A percentile compares a stretch with the other conserved stretches of the same genome.
These are phyloP conservation scores for Zymoseptoria crescenta DNA, from an alignment of 2,329 filamentous ascomycete genomes.

Conservation along the genomic window DNA sequence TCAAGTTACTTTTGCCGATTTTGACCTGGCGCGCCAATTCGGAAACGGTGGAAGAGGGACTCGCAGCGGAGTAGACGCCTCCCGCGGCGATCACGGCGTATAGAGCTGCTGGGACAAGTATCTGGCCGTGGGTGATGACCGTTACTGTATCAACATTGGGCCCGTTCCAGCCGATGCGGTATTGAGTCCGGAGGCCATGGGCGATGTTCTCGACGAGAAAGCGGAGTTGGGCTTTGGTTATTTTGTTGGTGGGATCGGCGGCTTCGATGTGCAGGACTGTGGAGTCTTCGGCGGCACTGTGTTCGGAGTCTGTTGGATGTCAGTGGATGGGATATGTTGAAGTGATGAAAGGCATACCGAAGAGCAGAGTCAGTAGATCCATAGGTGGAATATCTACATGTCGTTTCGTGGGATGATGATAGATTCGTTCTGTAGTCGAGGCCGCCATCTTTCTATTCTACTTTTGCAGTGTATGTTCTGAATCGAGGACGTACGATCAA, in stretches of 20 bases:
- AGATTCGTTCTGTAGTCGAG: constrained; percentile 14
- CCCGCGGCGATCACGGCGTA: constrained; percentile 52
- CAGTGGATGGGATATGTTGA: background rate
- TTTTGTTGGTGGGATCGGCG: constrained; percentile 43
- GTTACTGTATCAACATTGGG: constrained; percentile 48
- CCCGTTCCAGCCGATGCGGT: constrained; percentile 45
- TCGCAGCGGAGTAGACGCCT: constrained; percentile 52
- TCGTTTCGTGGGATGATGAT: constrained; percentile 19
- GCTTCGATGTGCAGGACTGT: constrained; percentile 52
- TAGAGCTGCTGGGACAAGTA: constrained; percentile 47
- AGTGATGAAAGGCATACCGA: constrained; percentile 25
- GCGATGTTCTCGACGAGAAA: constrained; percentile 46
- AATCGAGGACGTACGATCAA: too few relatives aligned
- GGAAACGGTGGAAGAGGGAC: constrained; percentile 41
- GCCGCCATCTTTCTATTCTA: constrained; percentile 6
- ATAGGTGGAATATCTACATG: constrained; percentile 27
- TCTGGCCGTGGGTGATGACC: constrained; percentile 50
- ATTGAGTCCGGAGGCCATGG: constrained; percentile 47
- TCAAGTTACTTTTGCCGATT: constrained; percentile 35
- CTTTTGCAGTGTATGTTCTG: background rate
- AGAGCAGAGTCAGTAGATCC: constrained; percentile 36
- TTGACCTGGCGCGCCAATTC: constrained; percentile 46
- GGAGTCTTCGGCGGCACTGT: constrained; percentile 37
- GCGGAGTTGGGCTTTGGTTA: constrained; percentile 48
- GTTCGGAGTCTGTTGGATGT: constrained; percentile 16